Evolutionary conservation across 176 grass and related monocot genomes (phyloP), one percentile per base, ranked within the genome.

Genomic region (Eragrostis nindensis): DNA sequence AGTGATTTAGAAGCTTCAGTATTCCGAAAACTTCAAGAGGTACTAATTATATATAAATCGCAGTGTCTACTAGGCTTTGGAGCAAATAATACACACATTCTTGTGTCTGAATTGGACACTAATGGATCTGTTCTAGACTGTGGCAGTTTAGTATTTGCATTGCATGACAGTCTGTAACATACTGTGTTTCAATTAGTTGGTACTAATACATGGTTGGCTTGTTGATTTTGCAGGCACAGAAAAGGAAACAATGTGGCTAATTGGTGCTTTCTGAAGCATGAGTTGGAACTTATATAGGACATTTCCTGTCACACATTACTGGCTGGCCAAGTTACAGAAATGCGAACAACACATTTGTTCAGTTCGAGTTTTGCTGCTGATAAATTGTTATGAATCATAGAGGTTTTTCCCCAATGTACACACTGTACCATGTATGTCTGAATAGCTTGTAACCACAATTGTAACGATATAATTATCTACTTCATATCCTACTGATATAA

Each of bases 11-110:
- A 95, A 74, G 84, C 92, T 1, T 95, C 86, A 2, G 88, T 98
- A 50, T 85, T 95, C 80, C 79, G 79, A 15, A 98, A 98, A 84
- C 92, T 98, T 86, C 86, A 93, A 88, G 89, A 95, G 92, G 96
- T 98, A 62, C 12, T 26, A 24, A 38, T 27, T 70, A 71, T 1
- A 75, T 40, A 55, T 24, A 21, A 73, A 1, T 40, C 3, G 0
- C 22, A 62, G 32, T 36, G 9, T 29, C 59, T 27, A 14, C 27
- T 27, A 61, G n/a, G n/a, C 52, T 56, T 56, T 56, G 53, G n/a
- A 56, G 53, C n/a, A 56, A 56, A 7, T 56, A 56, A 56, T 56
- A 9, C 19, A 22, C 21, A 22, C 56, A 60, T 60, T 42, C 10
- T 43, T 50, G 1, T 64, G 75, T 45, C 26, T 15, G 19, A 8